Conservation (phyloP, 1,284 basidiomycete genomes). For the Chiua sp. region DNA sequence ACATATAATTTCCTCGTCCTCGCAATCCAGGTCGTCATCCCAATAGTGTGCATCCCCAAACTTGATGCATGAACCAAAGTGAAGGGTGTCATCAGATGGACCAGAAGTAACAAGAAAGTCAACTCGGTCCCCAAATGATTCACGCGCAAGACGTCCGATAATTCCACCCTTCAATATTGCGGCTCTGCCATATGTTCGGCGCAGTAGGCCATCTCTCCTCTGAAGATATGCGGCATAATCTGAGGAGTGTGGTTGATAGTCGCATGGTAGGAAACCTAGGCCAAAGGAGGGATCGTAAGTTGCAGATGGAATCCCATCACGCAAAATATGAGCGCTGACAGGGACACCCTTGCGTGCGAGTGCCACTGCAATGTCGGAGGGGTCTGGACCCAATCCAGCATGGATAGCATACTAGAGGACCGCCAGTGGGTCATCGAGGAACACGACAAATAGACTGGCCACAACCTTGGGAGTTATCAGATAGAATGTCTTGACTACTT, state of each 20-base stretch:
- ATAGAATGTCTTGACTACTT: neutral
- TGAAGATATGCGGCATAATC: constrained; percentile 9
- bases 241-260: neutral
- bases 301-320: neutral
- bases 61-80: constrained; percentile 5
- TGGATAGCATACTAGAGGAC: neutral
- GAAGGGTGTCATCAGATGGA: constrained; percentile 3
- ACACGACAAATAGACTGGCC: neutral
- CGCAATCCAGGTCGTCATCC: constrained; percentile 12
- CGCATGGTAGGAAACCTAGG: neutral
- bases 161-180: constrained; percentile 12
- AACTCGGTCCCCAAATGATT: constrained; percentile 6
- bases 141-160: constrained; percentile 1
- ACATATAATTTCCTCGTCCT: constrained; percentile 13
- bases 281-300: neutral
- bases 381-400: neutral
- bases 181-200: constrained; percentile 3
- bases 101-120: neutral
- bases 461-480: neutral
- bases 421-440: neutral
- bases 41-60: neutral
- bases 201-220: constrained; percentile 2
- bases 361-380: neutral
- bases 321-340: neutral
- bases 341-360: neutral